Base-by-base conservation (phyloP, 129 eudicot genomes). In the Dittrichia graveolens region DNA sequence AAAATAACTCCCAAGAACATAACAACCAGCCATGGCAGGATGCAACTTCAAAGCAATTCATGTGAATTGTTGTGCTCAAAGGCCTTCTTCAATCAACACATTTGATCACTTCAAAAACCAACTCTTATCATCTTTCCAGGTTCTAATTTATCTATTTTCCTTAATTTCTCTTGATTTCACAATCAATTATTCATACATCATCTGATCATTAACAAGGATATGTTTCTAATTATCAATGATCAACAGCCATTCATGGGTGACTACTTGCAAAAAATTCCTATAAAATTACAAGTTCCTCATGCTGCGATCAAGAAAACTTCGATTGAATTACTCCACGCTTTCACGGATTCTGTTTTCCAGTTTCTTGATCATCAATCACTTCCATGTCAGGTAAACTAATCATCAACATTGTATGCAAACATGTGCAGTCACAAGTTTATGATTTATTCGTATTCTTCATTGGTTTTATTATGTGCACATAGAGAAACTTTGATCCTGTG, bases 401-500 rank as follows among this genome's bases (percentile, higher is more conserved):
- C 13, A 37, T 4, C 8, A 45, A 58, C 39, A 38, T 37, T 42
- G 35, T 75, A 7, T 11, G 14, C 2, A 44, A 9, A 35, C 37
- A 16, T 52, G 38, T 31, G 24, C 19, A 34, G 11, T 34, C 59
- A 46, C 58, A 7, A n/a, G 19, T 49, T 56, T 8, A 49, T 13
- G 14, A 14, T n/a, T 49, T 2, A 11, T 9, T 59, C 19, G 5
- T 19, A 34, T 48, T 7, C 19, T 54, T 37, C 4, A 18, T 11
- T 9, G 42, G 16, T 65, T 13, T 71, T 19, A 4, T 42, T n/a
- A 10, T 56, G 24, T 65, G 47, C 43, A 39, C 40, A 59, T 67
- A 87, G 92, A 79, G 85, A 41, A 87, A 87, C 78, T 87, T 87
- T 79, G 85, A 72, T 61, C 89, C 92, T 7, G 85, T 81, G n/a